Base-by-base conservation (phyloP, 1,139 yeast genomes). In the Sugiyamaella grinbergsii region DNA sequence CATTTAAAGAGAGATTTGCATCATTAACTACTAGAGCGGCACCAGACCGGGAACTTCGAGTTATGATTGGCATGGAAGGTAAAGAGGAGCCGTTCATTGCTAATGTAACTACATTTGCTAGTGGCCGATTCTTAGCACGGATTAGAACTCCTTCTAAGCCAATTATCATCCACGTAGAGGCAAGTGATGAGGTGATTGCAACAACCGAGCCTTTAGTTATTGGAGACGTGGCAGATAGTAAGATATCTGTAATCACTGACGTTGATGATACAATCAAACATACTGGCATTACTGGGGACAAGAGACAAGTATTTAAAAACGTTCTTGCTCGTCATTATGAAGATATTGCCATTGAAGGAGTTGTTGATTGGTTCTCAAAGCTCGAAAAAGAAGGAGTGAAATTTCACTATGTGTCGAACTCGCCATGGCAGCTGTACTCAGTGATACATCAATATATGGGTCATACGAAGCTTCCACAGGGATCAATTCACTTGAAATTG, bases 181-280 rank as follows among this genome's bases (percentile, higher is more conserved):
- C 65, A 10, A 54, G 60, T 28, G 55, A 55, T 16, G 53, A 50
- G 4, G 58, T 47, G 0, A 24, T 50, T 8, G 56, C 54, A 16
- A 47, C 51, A 3, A 49, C 52, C 7, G 54, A 51, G 31, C 58
- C 55, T 15, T 40, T 59, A 8, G 42, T 55, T 28, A 43, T 55
- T 8, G 50, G 47, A n/a, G 47, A 44, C 28, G 53, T 64, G 15
- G 57, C 67, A 52, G 64, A 70, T 7, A 61, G 66, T 0, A 90
- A 95, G 0, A 71, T 85, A 22, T 89, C 88, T 11, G 70, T 94
- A 1, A 90, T 94, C 29, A 83, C 94, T 59, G 99, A 94, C 67
- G 84, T 94, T 45, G 99, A 94, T 64, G 98, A 94, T 64, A 94
- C 99, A 0, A 81, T 93, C 34, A 86, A 94, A 62, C 74, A 81